phyloP scores from a whole-genome alignment of 1,139 yeast species.

The Hyphopichia pseudoburtonii region DNA sequence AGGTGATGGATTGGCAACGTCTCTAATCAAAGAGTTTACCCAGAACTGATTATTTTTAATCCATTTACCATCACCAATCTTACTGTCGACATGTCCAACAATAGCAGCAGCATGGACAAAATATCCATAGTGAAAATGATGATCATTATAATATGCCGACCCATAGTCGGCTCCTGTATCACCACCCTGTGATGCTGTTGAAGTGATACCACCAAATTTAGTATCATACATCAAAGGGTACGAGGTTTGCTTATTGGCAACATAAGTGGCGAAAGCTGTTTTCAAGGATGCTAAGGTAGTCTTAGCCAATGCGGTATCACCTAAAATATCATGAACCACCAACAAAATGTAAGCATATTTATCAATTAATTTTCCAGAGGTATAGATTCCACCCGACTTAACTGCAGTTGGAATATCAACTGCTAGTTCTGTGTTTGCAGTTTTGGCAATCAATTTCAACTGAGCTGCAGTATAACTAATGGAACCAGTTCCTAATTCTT shows the following conservation, averaged over 20 bases:
- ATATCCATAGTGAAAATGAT: conserved; percentile 68
- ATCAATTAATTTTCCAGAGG: conserved; percentile 61
- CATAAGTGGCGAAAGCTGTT: conserved; percentile 51
- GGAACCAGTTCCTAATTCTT: conserved; percentile 19
- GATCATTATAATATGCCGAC: conserved; percentile 71
- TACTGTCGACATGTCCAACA: conserved; percentile 54
- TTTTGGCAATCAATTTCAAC: conserved; percentile 49
- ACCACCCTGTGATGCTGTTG: conserved; percentile 54
- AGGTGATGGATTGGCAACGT: conserved; percentile 61
- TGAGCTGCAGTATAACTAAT: conserved; percentile 52
- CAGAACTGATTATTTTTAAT: conserved; percentile 52
- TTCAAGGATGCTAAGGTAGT: conserved; percentile 51
- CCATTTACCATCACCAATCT: conserved; percentile 54
- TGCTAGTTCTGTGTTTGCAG: conserved; percentile 57
- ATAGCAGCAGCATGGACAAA: conserved; percentile 65
- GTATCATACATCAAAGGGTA: conserved; percentile 72
- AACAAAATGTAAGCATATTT: conserved; percentile 66
- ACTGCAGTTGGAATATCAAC: conserved; percentile 57
- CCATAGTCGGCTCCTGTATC: conserved; percentile 53
- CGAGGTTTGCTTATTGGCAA: conserved; percentile 45
- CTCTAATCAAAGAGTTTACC: conserved; percentile 62
- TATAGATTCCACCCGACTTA: conserved; percentile 49
- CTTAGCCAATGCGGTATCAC: conserved; percentile 51
- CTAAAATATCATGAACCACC: conserved; percentile 59
- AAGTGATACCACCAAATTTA: conserved; percentile 65